Conservation (phyloP, 768 basidiomycete genomes). For the Calocybe cyanea region DNA sequence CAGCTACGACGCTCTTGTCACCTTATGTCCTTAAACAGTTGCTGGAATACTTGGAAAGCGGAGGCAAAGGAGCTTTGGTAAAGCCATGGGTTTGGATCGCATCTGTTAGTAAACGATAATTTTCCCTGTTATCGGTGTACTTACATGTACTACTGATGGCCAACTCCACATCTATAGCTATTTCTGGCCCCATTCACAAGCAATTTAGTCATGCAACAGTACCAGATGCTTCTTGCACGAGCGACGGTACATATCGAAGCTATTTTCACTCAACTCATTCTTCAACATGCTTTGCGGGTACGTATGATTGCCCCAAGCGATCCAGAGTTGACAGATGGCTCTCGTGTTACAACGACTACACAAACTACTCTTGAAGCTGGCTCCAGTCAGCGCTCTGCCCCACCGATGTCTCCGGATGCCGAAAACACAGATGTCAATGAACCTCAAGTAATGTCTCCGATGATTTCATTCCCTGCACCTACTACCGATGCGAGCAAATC, state of each 20-base stretch:
- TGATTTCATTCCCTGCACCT: slow-evolving; percentile 4
- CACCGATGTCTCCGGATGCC: slow-evolving; percentile 1
- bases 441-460: slow-evolving; percentile 6
- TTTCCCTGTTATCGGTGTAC: slow-evolving; percentile 34
- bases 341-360: background rate
- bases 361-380: slow-evolving; percentile 1
- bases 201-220: slow-evolving; percentile 12
- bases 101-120: slow-evolving; percentile 23
- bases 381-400: background rate
- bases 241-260: slow-evolving; percentile 43
- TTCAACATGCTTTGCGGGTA: slow-evolving; percentile 51
- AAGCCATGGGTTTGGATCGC: slow-evolving; percentile 69
- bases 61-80: slow-evolving; percentile 40
- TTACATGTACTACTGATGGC: slow-evolving; percentile 46
- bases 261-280: slow-evolving; percentile 38
- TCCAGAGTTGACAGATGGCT: slow-evolving; percentile 5
- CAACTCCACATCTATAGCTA: slow-evolving; percentile 38
- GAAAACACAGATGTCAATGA: slow-evolving; percentile 2
- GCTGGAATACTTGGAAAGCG: slow-evolving; percentile 39
- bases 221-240: slow-evolving; percentile 33
- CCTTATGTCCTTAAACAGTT: slow-evolving; percentile 37
- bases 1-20: slow-evolving; percentile 22
- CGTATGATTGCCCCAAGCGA: slow-evolving; percentile 44
- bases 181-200: slow-evolving; percentile 12
- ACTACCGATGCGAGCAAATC: slow-evolving; percentile 9